Conservation (phyloP, 2,329 filamentous ascomycete species). For the Trichoderma citrinoviride region DNA sequence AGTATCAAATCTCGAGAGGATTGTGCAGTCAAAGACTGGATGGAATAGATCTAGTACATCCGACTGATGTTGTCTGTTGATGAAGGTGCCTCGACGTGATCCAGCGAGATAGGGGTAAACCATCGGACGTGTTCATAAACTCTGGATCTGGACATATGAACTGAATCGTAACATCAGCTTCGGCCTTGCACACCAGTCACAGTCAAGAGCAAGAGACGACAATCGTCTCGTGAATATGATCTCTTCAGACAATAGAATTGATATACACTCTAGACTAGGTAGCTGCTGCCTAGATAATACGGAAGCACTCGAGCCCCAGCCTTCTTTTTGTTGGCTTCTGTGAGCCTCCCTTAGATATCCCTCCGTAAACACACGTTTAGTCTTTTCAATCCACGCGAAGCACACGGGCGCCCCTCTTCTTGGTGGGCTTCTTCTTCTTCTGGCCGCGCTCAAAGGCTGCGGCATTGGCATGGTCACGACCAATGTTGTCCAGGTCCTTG, state of each 20-base stretch:
- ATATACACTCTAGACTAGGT: slow-evolving; percentile 39
- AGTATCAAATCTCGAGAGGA: background rate
- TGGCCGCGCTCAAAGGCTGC: slow-evolving; percentile 72
- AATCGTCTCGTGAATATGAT: background rate
- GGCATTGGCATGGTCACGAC: slow-evolving; percentile 73
- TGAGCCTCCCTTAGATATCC: slow-evolving; percentile 18
- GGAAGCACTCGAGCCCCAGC: slow-evolving; percentile 25
- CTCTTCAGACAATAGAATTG: slow-evolving; percentile 34
- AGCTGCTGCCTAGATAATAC: slow-evolving; percentile 35
- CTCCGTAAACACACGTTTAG: background rate
- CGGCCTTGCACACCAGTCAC: background rate
- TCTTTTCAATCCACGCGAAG: slow-evolving; percentile 65
- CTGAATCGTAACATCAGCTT: background rate
- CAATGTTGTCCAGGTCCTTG: slow-evolving; percentile 96
- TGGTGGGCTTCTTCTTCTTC: slow-evolving; percentile 77
- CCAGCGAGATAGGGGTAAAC: background rate
- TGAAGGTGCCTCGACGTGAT: background rate
- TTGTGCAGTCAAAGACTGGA: background rate
- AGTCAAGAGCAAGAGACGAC: background rate
- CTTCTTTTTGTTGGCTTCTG: slow-evolving; percentile 25
- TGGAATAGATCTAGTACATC: background rate
- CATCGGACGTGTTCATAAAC: too few species aligned
- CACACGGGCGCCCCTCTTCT: slow-evolving; percentile 69
- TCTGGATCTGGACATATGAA: too few species aligned
- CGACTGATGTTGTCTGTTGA: background rate